Conservation (phyloP, 306 rosid species). For the Acacia crassicarpa region DNA sequence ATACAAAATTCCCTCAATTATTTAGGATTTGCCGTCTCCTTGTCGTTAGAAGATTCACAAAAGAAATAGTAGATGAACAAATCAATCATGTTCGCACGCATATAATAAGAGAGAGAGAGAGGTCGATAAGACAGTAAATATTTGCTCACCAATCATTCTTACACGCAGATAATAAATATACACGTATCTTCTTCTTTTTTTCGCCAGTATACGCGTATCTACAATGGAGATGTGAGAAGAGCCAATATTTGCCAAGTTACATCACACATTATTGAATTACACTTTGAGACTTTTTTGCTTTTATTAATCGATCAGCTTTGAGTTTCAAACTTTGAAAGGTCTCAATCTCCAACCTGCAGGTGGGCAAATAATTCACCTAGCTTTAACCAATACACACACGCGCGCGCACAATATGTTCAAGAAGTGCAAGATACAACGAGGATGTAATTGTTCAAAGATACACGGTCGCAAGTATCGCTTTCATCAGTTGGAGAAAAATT, state of each 20-base stretch:
- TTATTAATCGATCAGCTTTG: not conserved
- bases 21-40: not conserved
- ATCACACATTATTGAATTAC: conserved; percentile 10
- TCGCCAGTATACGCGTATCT: not conserved
- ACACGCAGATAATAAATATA: too few species aligned
- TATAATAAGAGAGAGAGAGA: not conserved
- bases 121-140: not conserved
- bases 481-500: not conserved
- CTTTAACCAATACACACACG: not conserved
- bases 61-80: not conserved
- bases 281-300: conserved; percentile 17
- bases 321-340: conserved; percentile 20
- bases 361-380: conserved; percentile 1
- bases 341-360: conserved; percentile 31
- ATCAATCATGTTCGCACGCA: not conserved
- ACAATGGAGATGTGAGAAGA: conserved; percentile 17
- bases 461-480: conserved; percentile 15
- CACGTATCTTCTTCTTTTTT: too few species aligned
- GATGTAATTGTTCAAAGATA: conserved; percentile 9
- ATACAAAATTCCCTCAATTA: not conserved
- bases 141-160: not conserved
- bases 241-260: not conserved
- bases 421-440: conserved; percentile 7
- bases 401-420: not conserved
- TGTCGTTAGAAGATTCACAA: not conserved